A percentile compares a stretch with the other conserved stretches of the same genome.
phyloP scores from a whole-genome alignment of 169 alveolate species.

The Sarcocystis neurona region DNA sequence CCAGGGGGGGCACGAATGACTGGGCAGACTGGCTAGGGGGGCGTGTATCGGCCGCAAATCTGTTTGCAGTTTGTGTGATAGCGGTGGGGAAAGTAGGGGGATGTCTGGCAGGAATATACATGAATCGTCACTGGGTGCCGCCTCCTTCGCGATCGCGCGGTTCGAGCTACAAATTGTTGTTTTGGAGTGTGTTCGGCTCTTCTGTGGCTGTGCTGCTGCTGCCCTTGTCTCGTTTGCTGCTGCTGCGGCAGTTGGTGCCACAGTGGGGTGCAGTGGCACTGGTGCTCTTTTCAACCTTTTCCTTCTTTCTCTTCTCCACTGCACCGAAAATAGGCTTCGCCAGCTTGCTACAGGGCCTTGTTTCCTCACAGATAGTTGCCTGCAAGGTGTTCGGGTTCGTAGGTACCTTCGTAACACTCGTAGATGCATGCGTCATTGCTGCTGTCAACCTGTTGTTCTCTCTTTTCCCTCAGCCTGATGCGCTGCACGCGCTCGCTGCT shows the following conservation, averaged over 20 bases:
- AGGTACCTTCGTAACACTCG: constrained; percentile 56
- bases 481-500: not conserved
- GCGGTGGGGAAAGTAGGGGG: constrained; percentile 64
- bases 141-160: constrained; percentile 38
- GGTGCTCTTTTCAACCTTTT: constrained; percentile 26
- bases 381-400: constrained; percentile 60
- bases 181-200: constrained; percentile 39
- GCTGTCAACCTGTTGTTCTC: constrained; percentile 32
- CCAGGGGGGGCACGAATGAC: too few relatives aligned
- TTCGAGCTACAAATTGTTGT: constrained; percentile 29
- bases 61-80: constrained; percentile 14
- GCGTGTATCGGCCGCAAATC: too few relatives aligned
- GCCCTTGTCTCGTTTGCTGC: constrained; percentile 5
- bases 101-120: constrained; percentile 33
- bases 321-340: constrained; percentile 65
- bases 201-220: constrained; percentile 23
- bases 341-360: constrained; percentile 59
- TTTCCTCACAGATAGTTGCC: constrained; percentile 52
- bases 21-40: too few relatives aligned
- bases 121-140: constrained; percentile 44
- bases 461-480: not conserved
- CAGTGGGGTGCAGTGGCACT: not conserved
- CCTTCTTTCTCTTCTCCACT: constrained; percentile 56
- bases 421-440: constrained; percentile 56
- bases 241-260: not conserved